phyloP scores from a whole-genome alignment of 306 rosid species.

The Casuarina glauca region DNA sequence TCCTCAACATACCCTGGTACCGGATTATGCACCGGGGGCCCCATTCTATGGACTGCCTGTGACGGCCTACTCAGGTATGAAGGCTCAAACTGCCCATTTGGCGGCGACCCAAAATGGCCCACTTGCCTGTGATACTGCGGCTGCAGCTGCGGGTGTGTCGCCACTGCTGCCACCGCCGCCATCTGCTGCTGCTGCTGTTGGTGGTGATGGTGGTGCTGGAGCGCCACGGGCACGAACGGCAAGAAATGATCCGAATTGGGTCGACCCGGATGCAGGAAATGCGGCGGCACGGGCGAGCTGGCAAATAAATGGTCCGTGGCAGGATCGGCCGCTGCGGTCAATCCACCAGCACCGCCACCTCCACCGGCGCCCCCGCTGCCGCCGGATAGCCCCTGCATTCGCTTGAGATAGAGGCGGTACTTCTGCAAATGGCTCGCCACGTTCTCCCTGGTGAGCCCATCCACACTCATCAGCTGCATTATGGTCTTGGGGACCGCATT shows the following conservation, averaged over 20 bases:
- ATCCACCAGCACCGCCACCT: slow-evolving; percentile 37
- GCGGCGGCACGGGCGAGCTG: slow-evolving; percentile 87
- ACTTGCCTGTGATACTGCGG: slow-evolving; percentile 74
- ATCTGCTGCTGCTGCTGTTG: slow-evolving; percentile 76
- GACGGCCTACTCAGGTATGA: slow-evolving; percentile 73
- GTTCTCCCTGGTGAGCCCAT: slow-evolving; percentile 92
- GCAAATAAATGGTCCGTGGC: slow-evolving; percentile 91
- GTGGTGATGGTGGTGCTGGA: slow-evolving; percentile 44
- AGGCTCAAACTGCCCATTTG: slow-evolving; percentile 85
- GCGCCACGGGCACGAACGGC: slow-evolving; percentile 89
- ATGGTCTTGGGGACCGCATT: slow-evolving; percentile 97
- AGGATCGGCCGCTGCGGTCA: slow-evolving; percentile 45
- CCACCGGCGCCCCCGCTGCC: slow-evolving; percentile 38
- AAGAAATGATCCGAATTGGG: slow-evolving; percentile 78
- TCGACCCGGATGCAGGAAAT: slow-evolving; percentile 71
- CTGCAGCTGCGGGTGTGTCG: slow-evolving; percentile 52
- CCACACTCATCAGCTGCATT: slow-evolving; percentile 99
- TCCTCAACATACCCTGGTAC: slow-evolving; percentile 67
- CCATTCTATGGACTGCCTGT: slow-evolving; percentile 72
- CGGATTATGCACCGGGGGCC: slow-evolving; percentile 59
- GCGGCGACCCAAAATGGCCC: slow-evolving; percentile 85
- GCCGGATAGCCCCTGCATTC: slow-evolving; percentile 85
- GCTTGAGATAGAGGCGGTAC: slow-evolving; percentile 88
- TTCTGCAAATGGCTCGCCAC: slow-evolving; percentile 96
- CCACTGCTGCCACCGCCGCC: slow-evolving; percentile 48